Conservation (phyloP, 2,329 filamentous ascomycete species). For the Verticillium isaacii region DNA sequence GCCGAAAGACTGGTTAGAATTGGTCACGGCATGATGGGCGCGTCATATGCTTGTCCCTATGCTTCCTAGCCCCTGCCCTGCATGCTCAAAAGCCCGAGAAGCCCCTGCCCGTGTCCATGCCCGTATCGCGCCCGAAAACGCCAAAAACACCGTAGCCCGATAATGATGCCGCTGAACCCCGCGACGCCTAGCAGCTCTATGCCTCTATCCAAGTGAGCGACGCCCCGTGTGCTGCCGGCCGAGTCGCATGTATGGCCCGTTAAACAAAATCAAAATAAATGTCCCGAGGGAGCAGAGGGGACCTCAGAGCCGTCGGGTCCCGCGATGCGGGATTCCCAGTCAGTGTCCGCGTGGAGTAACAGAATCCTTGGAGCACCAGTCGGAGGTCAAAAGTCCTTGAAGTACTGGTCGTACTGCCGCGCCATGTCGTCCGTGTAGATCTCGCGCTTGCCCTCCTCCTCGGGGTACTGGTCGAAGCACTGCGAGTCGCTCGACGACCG, state of each 20-base stretch:
- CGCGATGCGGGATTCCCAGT: too few species aligned
- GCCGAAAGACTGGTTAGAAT: not conserved
- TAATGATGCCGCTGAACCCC: not conserved
- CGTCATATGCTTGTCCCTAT: not conserved
- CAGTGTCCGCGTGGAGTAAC: too few species aligned
- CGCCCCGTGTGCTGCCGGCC: not conserved
- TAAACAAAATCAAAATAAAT: too few species aligned
- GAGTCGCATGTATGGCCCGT: not conserved
- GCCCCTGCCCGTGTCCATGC: not conserved
- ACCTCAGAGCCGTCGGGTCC: too few species aligned
- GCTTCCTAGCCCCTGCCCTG: not conserved
- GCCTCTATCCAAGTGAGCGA: not conserved
- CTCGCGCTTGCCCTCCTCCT: conserved; percentile 62
- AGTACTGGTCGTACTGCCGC: conserved; percentile 64
- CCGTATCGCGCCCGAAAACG: not conserved
- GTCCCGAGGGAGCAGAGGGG: too few species aligned
- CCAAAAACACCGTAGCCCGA: not conserved
- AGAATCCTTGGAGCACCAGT: too few species aligned
- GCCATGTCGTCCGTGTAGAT: conserved; percentile 66
- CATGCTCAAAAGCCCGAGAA: not conserved
- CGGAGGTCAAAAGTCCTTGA: conserved; percentile 59
- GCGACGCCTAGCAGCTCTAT: not conserved
- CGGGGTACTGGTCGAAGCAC: conserved; percentile 81
- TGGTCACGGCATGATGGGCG: not conserved
- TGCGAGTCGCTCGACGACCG: conserved; percentile 69